These are phyloP conservation scores for Sporothrix mexicana DNA, from an alignment of 2,329 filamentous ascomycete genomes.

Conservation along the genomic window DNA sequence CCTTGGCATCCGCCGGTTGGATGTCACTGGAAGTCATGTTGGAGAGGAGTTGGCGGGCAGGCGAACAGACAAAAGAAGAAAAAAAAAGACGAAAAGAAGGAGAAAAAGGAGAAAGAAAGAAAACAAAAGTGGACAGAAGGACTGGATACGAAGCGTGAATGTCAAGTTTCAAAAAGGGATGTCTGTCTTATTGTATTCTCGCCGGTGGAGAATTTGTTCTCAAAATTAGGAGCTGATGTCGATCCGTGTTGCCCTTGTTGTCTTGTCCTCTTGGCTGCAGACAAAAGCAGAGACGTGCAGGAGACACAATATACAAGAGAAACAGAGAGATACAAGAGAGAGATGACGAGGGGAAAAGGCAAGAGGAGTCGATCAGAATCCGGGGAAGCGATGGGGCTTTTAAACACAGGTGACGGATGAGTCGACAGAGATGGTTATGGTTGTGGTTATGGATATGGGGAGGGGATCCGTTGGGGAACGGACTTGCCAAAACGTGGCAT, in stretches of 20 bases:
- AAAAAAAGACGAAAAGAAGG: not conserved
- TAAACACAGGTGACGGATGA: not conserved
- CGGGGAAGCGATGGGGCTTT: not conserved
- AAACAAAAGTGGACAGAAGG: not conserved
- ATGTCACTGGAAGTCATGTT: not conserved
- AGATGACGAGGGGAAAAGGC: not conserved
- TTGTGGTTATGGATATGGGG: not conserved
- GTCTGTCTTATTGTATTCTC: not conserved
- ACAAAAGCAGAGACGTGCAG: not conserved
- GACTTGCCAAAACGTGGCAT: not conserved
- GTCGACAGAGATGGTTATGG: not conserved
- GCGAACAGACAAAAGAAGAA: too few species aligned
- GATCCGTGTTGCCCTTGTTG: constrained; percentile 11
- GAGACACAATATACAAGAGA: too few species aligned
- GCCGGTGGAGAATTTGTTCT: not conserved
- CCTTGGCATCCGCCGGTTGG: constrained; percentile 10
- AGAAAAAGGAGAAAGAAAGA: not conserved
- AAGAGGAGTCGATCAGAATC: constrained; percentile 8
- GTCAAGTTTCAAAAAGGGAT: not conserved
- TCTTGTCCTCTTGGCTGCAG: constrained; percentile 2
- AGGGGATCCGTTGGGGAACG: not conserved
- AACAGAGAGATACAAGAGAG: too few species aligned
- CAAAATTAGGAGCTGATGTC: constrained; percentile 14
- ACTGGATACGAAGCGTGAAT: not conserved
- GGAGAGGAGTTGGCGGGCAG: too few species aligned